These are phyloP conservation scores for Emericellopsis cladophorae DNA, from an alignment of 2,329 filamentous ascomycete genomes.

Conservation along the genomic window DNA sequence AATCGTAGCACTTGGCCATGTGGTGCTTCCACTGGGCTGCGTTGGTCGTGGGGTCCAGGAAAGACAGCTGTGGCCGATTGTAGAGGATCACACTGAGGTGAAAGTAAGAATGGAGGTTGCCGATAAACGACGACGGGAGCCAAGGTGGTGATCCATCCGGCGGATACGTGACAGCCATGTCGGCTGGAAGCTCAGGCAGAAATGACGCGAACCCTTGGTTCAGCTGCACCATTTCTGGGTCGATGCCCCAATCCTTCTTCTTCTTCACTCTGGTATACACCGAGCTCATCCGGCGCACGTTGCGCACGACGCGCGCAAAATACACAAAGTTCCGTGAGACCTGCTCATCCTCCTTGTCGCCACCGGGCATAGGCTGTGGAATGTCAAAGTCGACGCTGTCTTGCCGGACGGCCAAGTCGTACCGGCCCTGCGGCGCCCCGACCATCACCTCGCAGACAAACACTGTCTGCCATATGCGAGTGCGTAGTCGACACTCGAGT, in stretches of 20 bases:
- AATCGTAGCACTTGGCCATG: conserved; percentile 74
- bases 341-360: conserved; percentile 63
- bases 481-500: conserved; percentile 73
- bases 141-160: conserved; percentile 69
- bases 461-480: conserved; percentile 79
- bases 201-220: conserved; percentile 68
- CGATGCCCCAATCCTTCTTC: conserved; percentile 74
- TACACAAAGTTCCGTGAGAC: conserved; percentile 77
- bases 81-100: conserved; percentile 77
- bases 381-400: conserved; percentile 66
- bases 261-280: conserved; percentile 63
- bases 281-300: conserved; percentile 65
- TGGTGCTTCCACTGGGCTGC: conserved; percentile 78
- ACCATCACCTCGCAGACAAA: conserved; percentile 86
- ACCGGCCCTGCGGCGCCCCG: conserved; percentile 80
- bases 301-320: conserved; percentile 63
- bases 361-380: conserved; percentile 47
- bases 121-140: conserved; percentile 77
- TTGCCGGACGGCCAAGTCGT: conserved; percentile 62
- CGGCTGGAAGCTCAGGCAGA: conserved; percentile 63
- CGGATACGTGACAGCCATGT: conserved; percentile 68
- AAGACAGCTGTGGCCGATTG: conserved; percentile 72
- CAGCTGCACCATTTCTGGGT: conserved; percentile 70
- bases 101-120: conserved; percentile 83
- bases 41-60: conserved; percentile 56